Evolutionary conservation across 805 yeast genomes (phyloP).

Genomic region (Lachancea waltii): DNA sequence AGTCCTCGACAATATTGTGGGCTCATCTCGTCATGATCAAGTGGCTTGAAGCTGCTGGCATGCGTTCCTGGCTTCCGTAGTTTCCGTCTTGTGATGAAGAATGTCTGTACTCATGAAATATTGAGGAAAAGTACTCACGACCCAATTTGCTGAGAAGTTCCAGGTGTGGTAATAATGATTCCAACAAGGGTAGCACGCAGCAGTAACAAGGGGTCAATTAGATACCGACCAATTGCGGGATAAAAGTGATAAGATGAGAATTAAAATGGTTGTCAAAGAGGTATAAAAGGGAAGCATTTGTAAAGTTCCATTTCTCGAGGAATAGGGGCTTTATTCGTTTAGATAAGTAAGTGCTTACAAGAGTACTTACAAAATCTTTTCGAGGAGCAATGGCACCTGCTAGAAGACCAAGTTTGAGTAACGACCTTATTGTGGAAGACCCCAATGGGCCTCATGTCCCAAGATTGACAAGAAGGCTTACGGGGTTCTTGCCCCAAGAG

Average conservation of each 20-base stretch:
- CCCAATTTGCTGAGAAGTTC: no score
- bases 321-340: no score
- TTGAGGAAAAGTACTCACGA: no score
- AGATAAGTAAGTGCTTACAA: no score
- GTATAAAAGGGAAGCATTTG: conserved; percentile 1
- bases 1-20: conserved; percentile 43
- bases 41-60: neutral
- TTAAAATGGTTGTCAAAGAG: neutral
- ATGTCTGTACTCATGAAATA: no score
- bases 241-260: neutral
- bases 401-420: conserved; percentile 13
- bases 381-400: conserved; percentile 17
- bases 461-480: conserved; percentile 63
- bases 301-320: no score
- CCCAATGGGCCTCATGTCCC: conserved; percentile 32
- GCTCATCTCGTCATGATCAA: conserved; percentile 1
- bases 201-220: conserved; percentile 4
- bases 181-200: neutral
- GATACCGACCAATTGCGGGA: neutral
- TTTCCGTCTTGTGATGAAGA: no score
- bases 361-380: no score
- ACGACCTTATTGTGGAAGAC: conserved; percentile 28
- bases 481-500: conserved; percentile 89
- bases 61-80: no score
- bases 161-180: no score